These are phyloP conservation scores for Tuber magnatum DNA, from an alignment of 495 filamentous ascomycete genomes.

Conservation along the genomic window DNA sequence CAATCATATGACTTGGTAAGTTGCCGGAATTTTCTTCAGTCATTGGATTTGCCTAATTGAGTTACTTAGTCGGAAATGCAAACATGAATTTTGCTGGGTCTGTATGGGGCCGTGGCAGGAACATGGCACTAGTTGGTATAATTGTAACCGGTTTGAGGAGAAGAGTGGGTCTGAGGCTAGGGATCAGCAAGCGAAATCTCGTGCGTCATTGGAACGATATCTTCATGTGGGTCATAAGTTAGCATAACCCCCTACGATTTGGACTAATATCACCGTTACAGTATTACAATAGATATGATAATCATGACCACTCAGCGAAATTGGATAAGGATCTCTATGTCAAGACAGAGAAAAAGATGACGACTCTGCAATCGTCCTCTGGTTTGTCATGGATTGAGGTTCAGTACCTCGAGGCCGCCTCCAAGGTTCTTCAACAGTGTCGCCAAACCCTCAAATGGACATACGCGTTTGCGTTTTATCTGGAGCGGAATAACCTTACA, in stretches of 20 bases:
- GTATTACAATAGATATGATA: conserved; percentile 98
- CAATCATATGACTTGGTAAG: conserved; percentile 93
- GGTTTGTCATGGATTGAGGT: conserved; percentile 99
- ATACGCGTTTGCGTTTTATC: conserved; percentile 95
- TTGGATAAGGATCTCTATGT: conserved; percentile 91
- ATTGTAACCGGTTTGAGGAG: conserved; percentile 95
- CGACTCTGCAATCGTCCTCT: conserved; percentile 79
- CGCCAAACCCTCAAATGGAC: conserved; percentile 98
- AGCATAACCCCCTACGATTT: neutral
- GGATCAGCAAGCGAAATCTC: conserved; percentile 80
- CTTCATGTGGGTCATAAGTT: conserved; percentile 44
- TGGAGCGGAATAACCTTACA: conserved; percentile 87
- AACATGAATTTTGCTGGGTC: conserved; percentile 99
- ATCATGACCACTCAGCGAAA: conserved; percentile 95
- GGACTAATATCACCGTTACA: conserved; percentile 44
- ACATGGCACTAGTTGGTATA: conserved; percentile 99
- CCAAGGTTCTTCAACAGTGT: conserved; percentile 88
- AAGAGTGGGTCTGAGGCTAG: conserved; percentile 85
- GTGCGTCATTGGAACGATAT: conserved; percentile 84
- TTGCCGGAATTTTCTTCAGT: neutral
- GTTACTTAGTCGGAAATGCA: conserved; percentile 66
- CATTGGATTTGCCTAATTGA: conserved; percentile 14
- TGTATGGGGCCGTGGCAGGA: conserved; percentile 99
- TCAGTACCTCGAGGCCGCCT: conserved; percentile 87
- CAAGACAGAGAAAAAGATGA: conserved; percentile 99